Conservation (phyloP, 2,329 filamentous ascomycete species). For the Massarina eburnea region DNA sequence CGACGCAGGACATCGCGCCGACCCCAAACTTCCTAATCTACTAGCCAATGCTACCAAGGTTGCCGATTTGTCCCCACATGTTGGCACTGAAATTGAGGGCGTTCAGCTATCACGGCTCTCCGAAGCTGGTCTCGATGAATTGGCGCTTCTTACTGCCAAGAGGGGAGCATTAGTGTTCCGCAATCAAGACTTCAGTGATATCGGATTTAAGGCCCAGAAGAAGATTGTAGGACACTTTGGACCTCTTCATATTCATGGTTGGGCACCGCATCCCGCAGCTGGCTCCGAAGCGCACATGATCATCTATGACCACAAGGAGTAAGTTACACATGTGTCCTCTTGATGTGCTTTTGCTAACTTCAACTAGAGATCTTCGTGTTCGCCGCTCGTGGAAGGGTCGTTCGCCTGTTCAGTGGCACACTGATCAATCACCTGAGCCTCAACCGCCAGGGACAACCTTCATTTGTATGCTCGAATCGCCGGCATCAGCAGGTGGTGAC, state of each 20-base stretch:
- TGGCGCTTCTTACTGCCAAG: constrained; percentile 3
- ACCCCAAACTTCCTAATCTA: constrained; percentile 46
- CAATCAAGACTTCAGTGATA: constrained; percentile 6
- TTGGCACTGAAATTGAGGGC: constrained; percentile 13
- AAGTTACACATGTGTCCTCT: background rate
- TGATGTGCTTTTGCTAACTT: background rate
- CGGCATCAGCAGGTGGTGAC: constrained; percentile 44
- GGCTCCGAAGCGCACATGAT: constrained; percentile 4
- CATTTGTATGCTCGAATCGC: constrained; percentile 77
- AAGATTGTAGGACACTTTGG: constrained; percentile 6
- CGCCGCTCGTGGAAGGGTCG: constrained; percentile 2
- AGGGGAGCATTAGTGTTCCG: constrained; percentile 5
- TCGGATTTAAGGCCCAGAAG: constrained; percentile 3
- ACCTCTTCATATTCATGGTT: constrained; percentile 4
- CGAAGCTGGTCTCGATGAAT: constrained; percentile 2
- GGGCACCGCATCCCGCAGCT: constrained; percentile 3
- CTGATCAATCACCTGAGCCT: constrained; percentile 77
- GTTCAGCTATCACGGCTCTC: constrained; percentile 3
- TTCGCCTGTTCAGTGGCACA: constrained; percentile 63
- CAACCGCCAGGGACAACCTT: constrained; percentile 87
- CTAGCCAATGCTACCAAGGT: constrained; percentile 27
- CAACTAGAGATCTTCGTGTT: background rate
- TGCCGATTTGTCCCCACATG: constrained; percentile 5
- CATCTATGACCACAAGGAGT: constrained; percentile 7
- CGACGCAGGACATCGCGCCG: constrained; percentile 44